Conservation (phyloP, 2,329 filamentous ascomycete species). For the Colletotrichum sp. region DNA sequence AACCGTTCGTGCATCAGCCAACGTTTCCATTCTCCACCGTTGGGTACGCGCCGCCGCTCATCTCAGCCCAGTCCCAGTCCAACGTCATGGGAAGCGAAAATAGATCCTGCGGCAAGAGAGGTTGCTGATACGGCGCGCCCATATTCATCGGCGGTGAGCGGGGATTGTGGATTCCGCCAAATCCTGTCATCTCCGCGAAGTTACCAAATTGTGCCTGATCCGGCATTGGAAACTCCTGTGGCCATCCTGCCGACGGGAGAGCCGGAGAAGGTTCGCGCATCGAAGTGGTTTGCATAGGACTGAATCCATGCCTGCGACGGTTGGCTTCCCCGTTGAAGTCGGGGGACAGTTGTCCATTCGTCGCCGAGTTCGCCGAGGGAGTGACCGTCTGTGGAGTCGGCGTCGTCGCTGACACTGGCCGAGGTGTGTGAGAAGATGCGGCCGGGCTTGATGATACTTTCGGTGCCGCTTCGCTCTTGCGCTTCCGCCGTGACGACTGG, state of each 20-base stretch:
- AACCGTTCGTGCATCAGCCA: conserved; percentile 25
- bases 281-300: conserved; percentile 41
- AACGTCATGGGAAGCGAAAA: conserved; percentile 97
- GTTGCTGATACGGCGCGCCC: conserved; percentile 69
- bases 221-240: conserved; percentile 47
- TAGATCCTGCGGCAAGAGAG: conserved; percentile 88
- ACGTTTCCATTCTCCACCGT: conserved; percentile 68
- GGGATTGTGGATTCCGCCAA: conserved; percentile 37
- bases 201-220: conserved; percentile 43
- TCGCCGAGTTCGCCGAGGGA: background rate
- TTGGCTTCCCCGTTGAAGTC: conserved; percentile 24
- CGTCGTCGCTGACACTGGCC: conserved; percentile 30
- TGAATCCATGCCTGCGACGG: conserved; percentile 22
- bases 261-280: conserved; percentile 50
- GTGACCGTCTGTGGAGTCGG: conserved; percentile 30
- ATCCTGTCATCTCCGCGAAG: conserved; percentile 52
- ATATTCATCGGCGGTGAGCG: conserved; percentile 38
- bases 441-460: conserved; percentile 22
- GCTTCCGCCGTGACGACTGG: conserved; percentile 78
- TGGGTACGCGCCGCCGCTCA: conserved; percentile 69
- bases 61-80: conserved; percentile 83
- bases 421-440: conserved; percentile 35
- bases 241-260: conserved; percentile 50
- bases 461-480: conserved; percentile 70
- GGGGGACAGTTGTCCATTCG: conserved; percentile 22